A percentile compares a stretch with the other conserved stretches of the same genome.
Evolutionary conservation across 1,139 yeast species (phyloP).

Genomic region (Scheffersomyces segobiensis): DNA sequence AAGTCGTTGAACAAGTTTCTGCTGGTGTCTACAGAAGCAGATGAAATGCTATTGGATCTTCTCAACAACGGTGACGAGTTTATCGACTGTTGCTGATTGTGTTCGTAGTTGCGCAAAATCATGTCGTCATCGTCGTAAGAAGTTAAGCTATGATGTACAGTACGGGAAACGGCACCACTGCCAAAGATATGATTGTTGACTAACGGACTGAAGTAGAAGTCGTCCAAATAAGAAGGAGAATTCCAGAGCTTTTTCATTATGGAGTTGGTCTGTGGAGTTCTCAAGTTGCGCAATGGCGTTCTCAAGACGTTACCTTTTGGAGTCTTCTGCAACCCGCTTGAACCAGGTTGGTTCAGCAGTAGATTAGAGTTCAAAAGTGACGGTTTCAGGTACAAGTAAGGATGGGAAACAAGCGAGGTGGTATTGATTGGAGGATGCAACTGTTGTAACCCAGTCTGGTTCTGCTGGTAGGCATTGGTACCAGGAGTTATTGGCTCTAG

Average conservation of each 20-base stretch:
- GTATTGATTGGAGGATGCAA: slow-evolving; percentile 14
- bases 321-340: slow-evolving; percentile 15
- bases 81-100: slow-evolving; percentile 18
- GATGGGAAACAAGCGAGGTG: slow-evolving; percentile 12
- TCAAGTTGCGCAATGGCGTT: slow-evolving; percentile 42
- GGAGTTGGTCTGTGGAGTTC: slow-evolving; percentile 45
- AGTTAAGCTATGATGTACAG: slow-evolving; percentile 22
- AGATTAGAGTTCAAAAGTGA: slow-evolving; percentile 7
- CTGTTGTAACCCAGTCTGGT: slow-evolving; percentile 12
- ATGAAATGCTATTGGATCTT: slow-evolving; percentile 5
- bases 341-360: slow-evolving; percentile 7
- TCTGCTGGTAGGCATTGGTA: slow-evolving; percentile 23
- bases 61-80: not conserved
- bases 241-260: slow-evolving; percentile 56
- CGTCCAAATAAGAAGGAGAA: slow-evolving; percentile 67
- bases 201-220: slow-evolving; percentile 63
- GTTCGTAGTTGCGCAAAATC: slow-evolving; percentile 46
- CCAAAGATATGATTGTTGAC: slow-evolving; percentile 27
- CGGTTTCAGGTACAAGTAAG: slow-evolving; percentile 1
- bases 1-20: slow-evolving; percentile 22
- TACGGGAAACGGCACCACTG: not conserved
- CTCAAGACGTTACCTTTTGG: slow-evolving; percentile 33
- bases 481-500: slow-evolving; percentile 59
- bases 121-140: slow-evolving; percentile 59
- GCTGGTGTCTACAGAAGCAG: slow-evolving; percentile 12